phyloP scores from a whole-genome alignment of 139 green algal species.

The Volvox africanus region DNA sequence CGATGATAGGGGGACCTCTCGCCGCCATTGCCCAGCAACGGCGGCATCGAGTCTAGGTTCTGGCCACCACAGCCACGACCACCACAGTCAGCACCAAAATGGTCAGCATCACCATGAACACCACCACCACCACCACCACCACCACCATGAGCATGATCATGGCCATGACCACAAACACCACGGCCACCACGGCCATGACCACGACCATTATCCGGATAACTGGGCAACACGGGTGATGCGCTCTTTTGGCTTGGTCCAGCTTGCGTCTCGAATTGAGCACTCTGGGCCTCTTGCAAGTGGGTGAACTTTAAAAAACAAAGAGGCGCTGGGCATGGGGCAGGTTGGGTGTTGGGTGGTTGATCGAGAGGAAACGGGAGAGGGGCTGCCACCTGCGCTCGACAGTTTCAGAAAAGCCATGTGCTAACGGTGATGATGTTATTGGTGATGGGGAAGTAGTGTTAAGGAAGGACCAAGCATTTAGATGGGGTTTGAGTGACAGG shows the following conservation, averaged over 20 bases:
- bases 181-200: slow-evolving; percentile 22
- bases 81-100: neutral
- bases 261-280: slow-evolving; percentile 63
- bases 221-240: slow-evolving; percentile 53
- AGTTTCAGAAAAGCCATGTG: no score
- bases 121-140: neutral
- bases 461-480: no score
- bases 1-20: neutral
- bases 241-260: slow-evolving; percentile 50
- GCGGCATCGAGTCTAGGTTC: neutral
- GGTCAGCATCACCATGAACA: neutral
- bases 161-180: neutral
- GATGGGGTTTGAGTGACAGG: no score
- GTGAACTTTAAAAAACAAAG: neutral
- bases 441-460: neutral
- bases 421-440: no score
- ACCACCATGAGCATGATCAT: neutral
- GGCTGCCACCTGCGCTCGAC: no score
- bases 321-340: no score
- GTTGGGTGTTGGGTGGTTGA: neutral
- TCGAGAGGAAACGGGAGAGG: no score
- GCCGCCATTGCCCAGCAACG: neutral
- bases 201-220: slow-evolving; percentile 53
- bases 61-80: neutral
- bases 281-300: slow-evolving; percentile 39